Evolutionary conservation across 2,329 filamentous ascomycete species (phyloP).

Genomic region (Chalaropsis ovoidea): DNA sequence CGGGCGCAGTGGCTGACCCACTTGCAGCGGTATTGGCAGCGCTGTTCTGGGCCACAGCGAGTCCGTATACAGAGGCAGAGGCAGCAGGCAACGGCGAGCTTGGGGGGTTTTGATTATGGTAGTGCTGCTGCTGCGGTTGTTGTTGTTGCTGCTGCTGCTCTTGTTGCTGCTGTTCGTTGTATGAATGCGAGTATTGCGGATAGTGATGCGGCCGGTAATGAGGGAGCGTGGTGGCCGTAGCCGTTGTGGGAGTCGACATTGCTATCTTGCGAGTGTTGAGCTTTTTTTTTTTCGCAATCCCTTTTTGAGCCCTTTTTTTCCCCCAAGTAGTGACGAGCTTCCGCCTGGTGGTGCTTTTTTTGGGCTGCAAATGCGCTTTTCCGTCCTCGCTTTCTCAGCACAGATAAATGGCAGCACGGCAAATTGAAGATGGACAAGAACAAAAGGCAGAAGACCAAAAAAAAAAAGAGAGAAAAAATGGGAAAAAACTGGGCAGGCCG

Average conservation of each 20-base stretch:
- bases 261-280: slow-evolving; percentile 9
- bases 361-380: slow-evolving; percentile 12
- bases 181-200: slow-evolving; percentile 30
- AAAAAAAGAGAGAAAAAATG: background rate
- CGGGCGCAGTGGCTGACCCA: slow-evolving; percentile 1
- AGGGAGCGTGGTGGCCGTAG: slow-evolving; percentile 48
- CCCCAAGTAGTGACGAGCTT: background rate
- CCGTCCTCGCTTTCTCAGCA: slow-evolving; percentile 11
- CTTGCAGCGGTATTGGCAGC: slow-evolving; percentile 8
- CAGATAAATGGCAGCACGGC: background rate
- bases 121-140: slow-evolving; percentile 7
- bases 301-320: slow-evolving; percentile 7
- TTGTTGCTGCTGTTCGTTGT: slow-evolving; percentile 16
- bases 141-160: background rate
- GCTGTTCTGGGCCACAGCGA: background rate
- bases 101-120: slow-evolving; percentile 6
- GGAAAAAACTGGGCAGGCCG: background rate
- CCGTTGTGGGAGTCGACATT: slow-evolving; percentile 77
- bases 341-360: background rate
- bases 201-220: slow-evolving; percentile 56
- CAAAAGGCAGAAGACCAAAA: background rate
- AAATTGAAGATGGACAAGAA: background rate
- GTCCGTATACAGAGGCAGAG: background rate
- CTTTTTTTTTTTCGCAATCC: background rate
- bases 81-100: background rate